phyloP scores from a whole-genome alignment of 2,329 filamentous ascomycete species.

The Colletotrichum liriopes region DNA sequence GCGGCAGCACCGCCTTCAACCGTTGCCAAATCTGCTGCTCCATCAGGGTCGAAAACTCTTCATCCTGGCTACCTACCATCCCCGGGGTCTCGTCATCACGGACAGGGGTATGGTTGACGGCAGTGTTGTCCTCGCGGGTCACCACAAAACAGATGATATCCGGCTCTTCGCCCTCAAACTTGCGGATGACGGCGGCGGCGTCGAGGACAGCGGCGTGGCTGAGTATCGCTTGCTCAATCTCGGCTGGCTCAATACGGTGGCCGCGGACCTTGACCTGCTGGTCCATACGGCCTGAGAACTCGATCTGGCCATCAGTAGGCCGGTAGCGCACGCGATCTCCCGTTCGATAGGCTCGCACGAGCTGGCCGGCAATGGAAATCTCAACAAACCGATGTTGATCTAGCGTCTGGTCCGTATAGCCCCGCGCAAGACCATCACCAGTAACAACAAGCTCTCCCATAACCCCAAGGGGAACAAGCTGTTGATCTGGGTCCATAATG shows the following conservation, averaged over 20 bases:
- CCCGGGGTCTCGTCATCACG: not conserved
- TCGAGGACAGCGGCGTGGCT: constrained; percentile 2
- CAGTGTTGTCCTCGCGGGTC: not conserved
- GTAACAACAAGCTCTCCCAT: constrained; percentile 22
- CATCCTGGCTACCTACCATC: not conserved
- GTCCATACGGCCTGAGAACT: constrained; percentile 8
- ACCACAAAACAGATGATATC: constrained; percentile 2
- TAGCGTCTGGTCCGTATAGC: constrained; percentile 29
- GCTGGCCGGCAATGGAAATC: constrained; percentile 15
- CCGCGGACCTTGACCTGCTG: constrained; percentile 16
- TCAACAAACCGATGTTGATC: constrained; percentile 44
- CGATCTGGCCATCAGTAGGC: constrained; percentile 44
- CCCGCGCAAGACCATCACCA: constrained; percentile 9
- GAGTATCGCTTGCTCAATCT: constrained; percentile 16
- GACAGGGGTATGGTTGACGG: not conserved
- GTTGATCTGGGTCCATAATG: constrained; percentile 3
- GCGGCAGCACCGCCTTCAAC: constrained; percentile 39
- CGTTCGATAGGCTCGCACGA: constrained; percentile 46
- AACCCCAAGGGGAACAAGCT: constrained; percentile 1
- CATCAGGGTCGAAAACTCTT: not conserved
- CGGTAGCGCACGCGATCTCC: constrained; percentile 42
- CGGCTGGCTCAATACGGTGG: constrained; percentile 10
- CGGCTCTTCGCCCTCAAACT: not conserved
- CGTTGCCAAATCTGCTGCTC: constrained; percentile 17
- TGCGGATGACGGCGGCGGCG: constrained; percentile 7